Evolutionary conservation across 225 moss, liverwort and hornwort genomes (phyloP), one percentile per base, ranked within the genome.

Genomic region (Anthoceros angustus): DNA sequence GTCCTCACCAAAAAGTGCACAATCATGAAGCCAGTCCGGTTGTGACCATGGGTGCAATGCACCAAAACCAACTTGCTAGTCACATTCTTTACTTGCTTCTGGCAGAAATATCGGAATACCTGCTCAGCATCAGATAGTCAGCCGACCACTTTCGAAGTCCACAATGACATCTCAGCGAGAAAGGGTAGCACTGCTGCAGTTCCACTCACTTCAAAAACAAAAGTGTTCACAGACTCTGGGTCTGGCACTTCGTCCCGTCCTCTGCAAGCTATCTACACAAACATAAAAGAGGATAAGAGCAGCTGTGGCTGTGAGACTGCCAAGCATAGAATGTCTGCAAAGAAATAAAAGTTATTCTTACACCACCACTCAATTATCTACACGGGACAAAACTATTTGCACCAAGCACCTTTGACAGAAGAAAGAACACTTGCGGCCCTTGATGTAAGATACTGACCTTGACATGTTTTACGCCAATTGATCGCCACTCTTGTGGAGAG

Each of bases 181-280:
- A 40, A 9, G 9, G 63, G n/a, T 42, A 63, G 15, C 32, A 4
- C 32, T 32, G 32, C 6, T 23, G 49, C 65, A 63, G 70, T 32
- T 12, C 20, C 40, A 11, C 46, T 67, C 79, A 95, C 94, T 88
- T 98, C 95, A 42, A 77, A 91, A 10, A 98, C 95, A 72, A 98
- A 98, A 15, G 83, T 76, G 43, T 98, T 98, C 42, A 98, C 95
- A 15, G 91, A 85, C 72, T 91, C 95, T 61, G 90, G 88, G 69
- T 98, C 91, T 45, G 95, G 95, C 73, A 98, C 95, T 76, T 91
- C 95, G 67, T 91, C 85, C 40, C 95, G 95, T 66, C 95, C 95
- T 62, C 91, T 83, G 76, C 95, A 98, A 63, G 86, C 79, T 73
- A 90, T 90, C 87, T 89, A 76, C 45, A 64, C 68, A 62, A n/a